phyloP scores from a whole-genome alignment of 306 rosid species.

The Amphicarpaea edgeworthii region DNA sequence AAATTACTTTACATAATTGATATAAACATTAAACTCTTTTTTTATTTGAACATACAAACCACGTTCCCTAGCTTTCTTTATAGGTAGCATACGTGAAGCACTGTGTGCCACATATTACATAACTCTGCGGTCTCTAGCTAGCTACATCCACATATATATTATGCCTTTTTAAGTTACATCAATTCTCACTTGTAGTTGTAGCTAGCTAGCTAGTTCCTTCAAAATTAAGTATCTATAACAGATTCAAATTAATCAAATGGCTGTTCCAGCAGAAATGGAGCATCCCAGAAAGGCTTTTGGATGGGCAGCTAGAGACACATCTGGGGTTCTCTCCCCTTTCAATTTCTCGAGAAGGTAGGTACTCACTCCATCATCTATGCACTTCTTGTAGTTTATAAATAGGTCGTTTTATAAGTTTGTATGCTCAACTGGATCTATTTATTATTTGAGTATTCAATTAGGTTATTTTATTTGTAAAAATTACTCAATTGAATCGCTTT shows the following conservation, averaged over 20 bases:
- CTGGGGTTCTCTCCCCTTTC: slow-evolving; percentile 54
- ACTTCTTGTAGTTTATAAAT: background rate
- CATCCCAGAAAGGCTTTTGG: slow-evolving; percentile 58
- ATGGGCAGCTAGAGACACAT: slow-evolving; percentile 58
- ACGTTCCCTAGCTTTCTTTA: background rate
- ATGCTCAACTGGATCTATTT: too few species aligned
- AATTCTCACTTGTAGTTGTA: too few species aligned
- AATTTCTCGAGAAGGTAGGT: slow-evolving; percentile 55
- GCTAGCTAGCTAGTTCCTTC: too few species aligned
- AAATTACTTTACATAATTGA: too few species aligned
- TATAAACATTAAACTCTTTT: too few species aligned
- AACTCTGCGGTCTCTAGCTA: background rate
- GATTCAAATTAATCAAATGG: slow-evolving; percentile 33
- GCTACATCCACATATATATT: too few species aligned
- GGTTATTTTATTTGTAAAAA: too few species aligned
- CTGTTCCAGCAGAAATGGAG: slow-evolving; percentile 36
- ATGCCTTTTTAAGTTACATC: background rate
- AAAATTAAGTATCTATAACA: background rate
- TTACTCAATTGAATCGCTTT: too few species aligned
- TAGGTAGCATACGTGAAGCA: background rate
- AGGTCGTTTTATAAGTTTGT: too few species aligned
- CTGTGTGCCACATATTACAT: background rate
- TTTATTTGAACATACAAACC: too few species aligned
- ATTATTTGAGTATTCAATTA: too few species aligned
- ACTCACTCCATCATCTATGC: background rate